Conservation (phyloP, 2,329 filamentous ascomycete species). For the Colletotrichum euphorbiae region DNA sequence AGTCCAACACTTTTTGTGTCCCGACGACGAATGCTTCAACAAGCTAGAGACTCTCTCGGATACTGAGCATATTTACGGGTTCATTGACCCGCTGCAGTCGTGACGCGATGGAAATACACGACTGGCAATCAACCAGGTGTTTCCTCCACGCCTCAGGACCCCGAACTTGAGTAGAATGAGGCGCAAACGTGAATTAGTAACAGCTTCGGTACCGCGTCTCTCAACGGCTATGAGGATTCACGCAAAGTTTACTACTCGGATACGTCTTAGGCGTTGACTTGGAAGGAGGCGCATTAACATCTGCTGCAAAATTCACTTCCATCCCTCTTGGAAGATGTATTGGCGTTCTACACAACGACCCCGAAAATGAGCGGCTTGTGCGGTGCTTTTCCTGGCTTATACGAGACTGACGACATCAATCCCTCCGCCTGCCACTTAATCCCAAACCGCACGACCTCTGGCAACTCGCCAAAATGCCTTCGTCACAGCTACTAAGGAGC, state of each 20-base stretch:
- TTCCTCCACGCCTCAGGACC: neutral
- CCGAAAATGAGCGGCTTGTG: slow-evolving; percentile 10
- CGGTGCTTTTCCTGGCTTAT: slow-evolving; percentile 16
- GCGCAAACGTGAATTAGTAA: slow-evolving; percentile 7
- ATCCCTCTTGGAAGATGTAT: neutral
- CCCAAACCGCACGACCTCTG: slow-evolving; percentile 35
- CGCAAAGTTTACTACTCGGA: neutral
- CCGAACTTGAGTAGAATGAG: slow-evolving; percentile 6
- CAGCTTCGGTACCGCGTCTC: neutral
- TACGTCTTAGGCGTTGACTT: neutral
- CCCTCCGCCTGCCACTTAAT: slow-evolving; percentile 27
- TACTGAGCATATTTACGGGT: neutral
- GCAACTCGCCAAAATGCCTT: slow-evolving; percentile 16
- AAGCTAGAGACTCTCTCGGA: neutral
- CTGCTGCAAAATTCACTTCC: neutral
- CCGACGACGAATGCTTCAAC: neutral
- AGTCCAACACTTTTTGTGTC: neutral
- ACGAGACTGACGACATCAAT: slow-evolving; percentile 37
- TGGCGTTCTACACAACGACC: slow-evolving; percentile 17
- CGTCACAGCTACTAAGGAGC: slow-evolving; percentile 11
- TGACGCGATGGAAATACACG: slow-evolving; percentile 13
- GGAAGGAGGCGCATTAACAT: neutral
- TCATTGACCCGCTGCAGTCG: slow-evolving; percentile 2
- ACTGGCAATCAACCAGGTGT: slow-evolving; percentile 6
- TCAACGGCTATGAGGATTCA: neutral